Base-by-base conservation (phyloP, 257 asterid genomes). In the Echium plantagineum region DNA sequence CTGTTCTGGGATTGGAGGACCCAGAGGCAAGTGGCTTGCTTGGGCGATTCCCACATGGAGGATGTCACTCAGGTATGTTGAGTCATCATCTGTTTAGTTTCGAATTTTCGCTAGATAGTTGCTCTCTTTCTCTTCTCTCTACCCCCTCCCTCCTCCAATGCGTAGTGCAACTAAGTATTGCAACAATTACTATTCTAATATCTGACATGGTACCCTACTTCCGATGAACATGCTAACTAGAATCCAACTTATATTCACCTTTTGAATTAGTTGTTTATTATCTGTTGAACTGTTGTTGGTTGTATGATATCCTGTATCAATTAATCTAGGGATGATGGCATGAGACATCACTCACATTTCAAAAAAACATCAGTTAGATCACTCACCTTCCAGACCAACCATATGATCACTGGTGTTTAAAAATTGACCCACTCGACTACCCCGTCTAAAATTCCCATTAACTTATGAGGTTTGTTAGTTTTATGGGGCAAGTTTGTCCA, bases 1-100 rank as follows among this genome's bases (percentile, higher is more conserved):
- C 75, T 67, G 52, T 66, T 88, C 66, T 89, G 98, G 98, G 97
- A 93, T 69, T 86, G 94, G 85, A 88, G 97, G 70, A 89, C 85
- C 66, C 79, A 66, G 81, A 77, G 75, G 68, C 89, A 78, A 81
- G 75, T 61, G 42, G 97, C 97, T 6, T 62, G 94, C 75, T 73
- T 89, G 83, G 97, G 88, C 67, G 98, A 88, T 63, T 84, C 87
- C 58, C 98, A 93, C 71, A 84, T 71, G 71, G 98, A 89, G 26
- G 98, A 93, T 76, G 91, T 93, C 52, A 85, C 97, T 71, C 98
- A 89, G 94, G 98, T 93, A 66, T 52, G 63, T 21, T 59, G 60
- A 13, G 49, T 42, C 15, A 1, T 42, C 16, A 42, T 10, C 49
- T 13, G 49, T 42, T 35, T 35, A 35, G 47, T 35, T 35, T 35